Base-by-base conservation (phyloP, 495 filamentous ascomycete genomes). In the Daldinia decipiens region DNA sequence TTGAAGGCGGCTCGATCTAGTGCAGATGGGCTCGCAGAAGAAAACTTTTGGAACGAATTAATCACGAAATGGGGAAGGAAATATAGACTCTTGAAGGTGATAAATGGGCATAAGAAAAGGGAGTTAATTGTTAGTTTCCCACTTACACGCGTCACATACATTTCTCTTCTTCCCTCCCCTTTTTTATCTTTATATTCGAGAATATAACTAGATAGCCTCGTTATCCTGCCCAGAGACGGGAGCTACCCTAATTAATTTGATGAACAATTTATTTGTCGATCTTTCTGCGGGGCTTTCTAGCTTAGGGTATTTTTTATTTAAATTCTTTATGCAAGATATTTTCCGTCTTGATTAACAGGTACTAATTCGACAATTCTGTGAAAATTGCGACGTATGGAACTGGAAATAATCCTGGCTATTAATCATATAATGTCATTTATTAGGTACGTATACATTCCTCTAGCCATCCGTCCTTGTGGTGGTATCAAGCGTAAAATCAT, bases 41-140 rank as follows among this genome's bases (percentile, higher is more conserved):
- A 36, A 27, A 51, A 12, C 12, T 29, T 56, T 57, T 54, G 56
- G 24, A 60, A 65, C 31, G 67, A 68, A 68, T 58, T 27, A 61
- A 12, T 68, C 26, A 68, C 19, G 65, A 72, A 56, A 58, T 51
- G 38, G 55, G 50, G 65, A 64, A 65, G 39, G 61, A 34, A 59
- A 12, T 56, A 55, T 57, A 59, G 36, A 63, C 61, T 53, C 21
- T 61, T 45, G 8, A 26, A 68, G 64, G 60, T n/a, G 50, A 65
- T 51, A 61, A 32, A 57, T 13, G n/a, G 17, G 43, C 43, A 24
- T 32, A 9, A 50, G 31, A 38, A 51, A 26, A 19, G 12, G 64
- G 64, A 59, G 55, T 68, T 68, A 67, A 67, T 64, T 63, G 13
- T 54, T 72, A 60, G 45, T 70, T 50, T 31, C 52, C 53, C 32